A percentile compares a stretch with the other conserved stretches of the same genome.
Conservation (phyloP, 1,284 basidiomycete genomes). For the Leccinum griseonigrum region DNA sequence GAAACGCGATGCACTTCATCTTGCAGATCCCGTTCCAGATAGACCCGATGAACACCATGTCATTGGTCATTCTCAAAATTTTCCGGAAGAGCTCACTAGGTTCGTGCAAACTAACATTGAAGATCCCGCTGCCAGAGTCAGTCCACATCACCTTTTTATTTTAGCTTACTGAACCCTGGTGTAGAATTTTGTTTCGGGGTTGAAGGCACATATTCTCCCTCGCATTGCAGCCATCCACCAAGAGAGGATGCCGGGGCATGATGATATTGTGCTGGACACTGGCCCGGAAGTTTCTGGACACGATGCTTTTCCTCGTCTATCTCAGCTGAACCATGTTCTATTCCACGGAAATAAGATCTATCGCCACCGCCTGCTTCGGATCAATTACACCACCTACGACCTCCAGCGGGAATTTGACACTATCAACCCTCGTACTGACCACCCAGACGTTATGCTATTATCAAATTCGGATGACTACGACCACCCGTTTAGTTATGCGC, state of each 20-base stretch:
- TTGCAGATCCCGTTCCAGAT: background rate
- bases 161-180: background rate
- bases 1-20: background rate
- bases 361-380: too few relatives aligned
- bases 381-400: background rate
- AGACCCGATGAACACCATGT: constrained; percentile 9
- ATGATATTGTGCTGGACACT: too few relatives aligned
- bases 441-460: background rate
- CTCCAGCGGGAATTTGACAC: background rate
- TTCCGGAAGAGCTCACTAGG: constrained; percentile 11
- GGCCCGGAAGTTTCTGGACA: too few relatives aligned
- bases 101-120: constrained; percentile 7
- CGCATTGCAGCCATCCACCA: background rate
- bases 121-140: background rate
- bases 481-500: background rate
- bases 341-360: background rate
- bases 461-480: background rate
- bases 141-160: background rate
- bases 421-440: background rate
- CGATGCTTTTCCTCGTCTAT: background rate
- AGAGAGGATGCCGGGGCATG: background rate
- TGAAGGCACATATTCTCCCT: background rate
- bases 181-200: background rate
- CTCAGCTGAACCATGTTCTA: background rate
- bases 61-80: constrained; percentile 15